Percentiles rank a stretch among this genome's conserved stretches.
phyloP scores from a whole-genome alignment of 2,329 filamentous ascomycete genomes.

The Xylariaceae sp. region DNA sequence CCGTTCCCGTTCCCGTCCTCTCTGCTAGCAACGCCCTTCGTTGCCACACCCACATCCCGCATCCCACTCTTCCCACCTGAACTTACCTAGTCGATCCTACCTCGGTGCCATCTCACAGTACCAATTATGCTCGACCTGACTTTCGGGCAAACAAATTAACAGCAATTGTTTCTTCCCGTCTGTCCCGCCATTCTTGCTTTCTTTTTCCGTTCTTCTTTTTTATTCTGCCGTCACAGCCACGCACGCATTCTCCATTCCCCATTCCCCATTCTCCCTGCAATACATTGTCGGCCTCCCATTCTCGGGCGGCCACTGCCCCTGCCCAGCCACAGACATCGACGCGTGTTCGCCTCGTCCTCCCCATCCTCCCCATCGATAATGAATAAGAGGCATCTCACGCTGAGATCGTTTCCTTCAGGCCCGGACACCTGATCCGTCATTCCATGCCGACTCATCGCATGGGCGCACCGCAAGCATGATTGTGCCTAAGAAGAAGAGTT shows the following conservation, averaged over 20 bases:
- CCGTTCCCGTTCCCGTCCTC: not conserved
- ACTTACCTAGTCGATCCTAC: not conserved
- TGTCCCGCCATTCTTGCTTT: not conserved
- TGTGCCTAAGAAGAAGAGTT: constrained; percentile 41
- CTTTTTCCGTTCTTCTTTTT: not conserved
- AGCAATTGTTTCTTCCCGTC: too few relatives aligned
- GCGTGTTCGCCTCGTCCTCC: constrained; percentile 22
- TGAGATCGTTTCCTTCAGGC: not conserved
- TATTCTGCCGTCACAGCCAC: too few relatives aligned
- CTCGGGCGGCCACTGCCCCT: constrained; percentile 15
- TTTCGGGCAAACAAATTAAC: too few relatives aligned
- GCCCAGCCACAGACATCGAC: constrained; percentile 31
- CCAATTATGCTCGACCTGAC: too few relatives aligned
- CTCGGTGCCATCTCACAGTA: too few relatives aligned
- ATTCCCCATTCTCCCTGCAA: not conserved
- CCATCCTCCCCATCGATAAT: constrained; percentile 24
- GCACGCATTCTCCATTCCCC: too few relatives aligned
- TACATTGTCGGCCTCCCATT: not conserved
- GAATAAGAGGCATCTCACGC: constrained; percentile 22
- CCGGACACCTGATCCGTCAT: not conserved
- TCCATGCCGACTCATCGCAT: not conserved
- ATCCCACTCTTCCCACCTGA: too few relatives aligned
- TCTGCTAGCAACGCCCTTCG: too few relatives aligned
- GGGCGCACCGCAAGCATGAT: constrained; percentile 23
- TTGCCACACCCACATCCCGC: not conserved